Conservation (phyloP, 2,329 filamentous ascomycete species). For the Penicillium palitans region DNA sequence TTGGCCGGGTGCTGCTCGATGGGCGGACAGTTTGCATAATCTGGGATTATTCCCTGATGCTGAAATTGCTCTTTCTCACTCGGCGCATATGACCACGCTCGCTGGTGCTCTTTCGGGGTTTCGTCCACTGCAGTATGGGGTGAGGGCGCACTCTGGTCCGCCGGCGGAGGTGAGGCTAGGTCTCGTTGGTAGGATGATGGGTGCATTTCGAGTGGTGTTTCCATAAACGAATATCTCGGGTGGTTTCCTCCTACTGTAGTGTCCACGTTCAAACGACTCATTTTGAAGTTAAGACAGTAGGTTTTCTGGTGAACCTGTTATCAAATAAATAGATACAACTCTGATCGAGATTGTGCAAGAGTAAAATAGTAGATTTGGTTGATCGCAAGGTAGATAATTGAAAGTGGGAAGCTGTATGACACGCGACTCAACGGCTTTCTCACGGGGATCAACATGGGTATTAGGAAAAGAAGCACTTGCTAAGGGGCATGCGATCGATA, state of each 20-base stretch:
- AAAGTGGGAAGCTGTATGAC: neutral
- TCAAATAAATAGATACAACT: neutral
- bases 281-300: conserved; percentile 7
- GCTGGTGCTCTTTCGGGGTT: neutral
- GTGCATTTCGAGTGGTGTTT: conserved; percentile 26
- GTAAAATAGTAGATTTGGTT: neutral
- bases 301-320: neutral
- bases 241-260: conserved; percentile 16
- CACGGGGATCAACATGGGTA: conserved; percentile 1
- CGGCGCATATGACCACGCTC: conserved; percentile 13
- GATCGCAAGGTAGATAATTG: neutral
- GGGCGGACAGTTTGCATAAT: conserved; percentile 25
- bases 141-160: neutral
- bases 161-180: neutral
- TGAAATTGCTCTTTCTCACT: conserved; percentile 32
- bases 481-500: conserved; percentile 1
- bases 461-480: neutral
- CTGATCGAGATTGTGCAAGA: neutral
- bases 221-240: conserved; percentile 25
- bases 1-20: conserved; percentile 41
- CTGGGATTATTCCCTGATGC: conserved; percentile 24
- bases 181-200: neutral
- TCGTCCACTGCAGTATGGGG: conserved; percentile 12
- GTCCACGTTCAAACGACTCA: conserved; percentile 23
- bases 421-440: conserved; percentile 5